Base-by-base conservation (phyloP, 2,329 filamentous ascomycete species). In the Pseudopyricularia javanii region DNA sequence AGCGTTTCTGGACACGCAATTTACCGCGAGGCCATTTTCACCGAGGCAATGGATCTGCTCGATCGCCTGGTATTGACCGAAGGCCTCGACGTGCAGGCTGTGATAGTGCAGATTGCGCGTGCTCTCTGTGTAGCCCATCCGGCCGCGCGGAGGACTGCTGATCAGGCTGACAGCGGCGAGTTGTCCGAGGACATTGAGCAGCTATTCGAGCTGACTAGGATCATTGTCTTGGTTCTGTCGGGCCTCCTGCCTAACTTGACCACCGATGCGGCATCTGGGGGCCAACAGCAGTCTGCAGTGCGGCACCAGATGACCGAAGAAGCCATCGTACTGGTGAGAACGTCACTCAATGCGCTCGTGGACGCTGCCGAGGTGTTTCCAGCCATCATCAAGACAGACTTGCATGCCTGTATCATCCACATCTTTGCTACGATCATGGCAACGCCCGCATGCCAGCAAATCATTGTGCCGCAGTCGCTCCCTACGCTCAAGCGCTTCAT, bases 131-230 rank as follows among this genome's bases (percentile, higher is more conserved):
- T 97, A 17, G 85, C 88, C 2, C 93, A 98, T 66, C 91, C 91
- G 2, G 94, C 91, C 2, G 91, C 93, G 3, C 82, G 88, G 56
- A 82, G 80, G 59, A 75, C 79, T 49, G 24, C 49, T 11, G 49
- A 51, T 37, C 33, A 37, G 22, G 14, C 24, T 14, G 50, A 51
- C 17, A 86, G 90, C 51, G 83, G 84, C 15, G 86, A 93, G 64
- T 73, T 98, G 11, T 95, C 89, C 0, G 93, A 98, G 62, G 93
- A 98, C 63, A 95, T 98, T 57, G 93, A 98, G 63, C 93, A 98
- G 68, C 77, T 98, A 0, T 98, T 98, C 62, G 93, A 98, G 68
- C 75, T 98, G 48, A 98, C 93, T 0, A 82, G 93, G 57, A 95
- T 96, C 64, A 96, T 97, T 57, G 91, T 97, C 15, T 75, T 98